Evolutionary conservation across 768 basidiomycete genomes (phyloP), one percentile per base, ranked within the genome.

Genomic region (Kwoniella heveanensis): DNA sequence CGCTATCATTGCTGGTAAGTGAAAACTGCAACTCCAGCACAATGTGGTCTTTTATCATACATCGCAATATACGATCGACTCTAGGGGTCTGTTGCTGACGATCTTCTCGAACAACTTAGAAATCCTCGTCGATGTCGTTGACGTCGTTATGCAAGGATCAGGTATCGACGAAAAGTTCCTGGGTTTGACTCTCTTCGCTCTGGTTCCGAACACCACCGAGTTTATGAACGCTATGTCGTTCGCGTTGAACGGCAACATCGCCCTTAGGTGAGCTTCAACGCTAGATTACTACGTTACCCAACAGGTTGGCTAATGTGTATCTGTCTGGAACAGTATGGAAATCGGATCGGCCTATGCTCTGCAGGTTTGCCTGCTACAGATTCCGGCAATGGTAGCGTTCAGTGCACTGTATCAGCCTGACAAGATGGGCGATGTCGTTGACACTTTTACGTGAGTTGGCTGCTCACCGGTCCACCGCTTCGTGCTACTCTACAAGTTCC

Each of bases 161-260:
- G 91, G 91, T 1, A 91, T 98, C 27, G 91, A 96, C 61, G 96
- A 98, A 77, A 99, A 99, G 78, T 94, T 98, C 84, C 85, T 99
- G 29, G 96, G 96, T 55, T 85, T 99, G 65, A 97, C 93, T 0
- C 84, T 99, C 10, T 98, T 99, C 76, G 96, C 96, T 8, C 85
- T 99, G 30, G 94, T 98, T 0, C 96, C 96, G 3, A 99, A 99
- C 77, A 96, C 94, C 2, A 98, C 96, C 1, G 96, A 99, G 80
- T 98, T 99, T 80, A 96, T 96, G 92, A 98, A 97, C 76, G 96
- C 96, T 54, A 93, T 98, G 65, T 95, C 93, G 2, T 99, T 99
- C 77, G 94, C 96, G 26, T 80, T 99, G 66, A 91, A 96, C 74
- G 95, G 89, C 6, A 98, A 98, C 77, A 99, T 99, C 67, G 92